Evolutionary conservation across 768 basidiomycete genomes (phyloP).

Genomic region (Trametes cingulata): DNA sequence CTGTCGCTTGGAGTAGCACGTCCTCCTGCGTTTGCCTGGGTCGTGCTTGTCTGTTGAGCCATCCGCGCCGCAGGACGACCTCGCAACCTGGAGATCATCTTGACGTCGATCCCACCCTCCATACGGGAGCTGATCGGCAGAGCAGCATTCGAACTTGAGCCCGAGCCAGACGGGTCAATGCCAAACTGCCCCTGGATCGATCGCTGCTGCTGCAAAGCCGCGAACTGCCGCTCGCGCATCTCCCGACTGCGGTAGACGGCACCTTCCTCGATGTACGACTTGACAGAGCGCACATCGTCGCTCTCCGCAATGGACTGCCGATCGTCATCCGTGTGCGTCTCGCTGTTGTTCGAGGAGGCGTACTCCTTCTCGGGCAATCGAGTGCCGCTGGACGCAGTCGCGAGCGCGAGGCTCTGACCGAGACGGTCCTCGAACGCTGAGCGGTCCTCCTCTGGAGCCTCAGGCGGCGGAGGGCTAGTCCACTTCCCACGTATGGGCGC

Average conservation of each 20-base stretch:
- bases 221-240: constrained; percentile 14
- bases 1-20: constrained; percentile 10
- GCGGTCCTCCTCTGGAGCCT: constrained; percentile 67
- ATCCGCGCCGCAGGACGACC: constrained; percentile 25
- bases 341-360: constrained; percentile 62
- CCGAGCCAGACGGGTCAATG: constrained; percentile 20
- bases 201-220: constrained; percentile 12
- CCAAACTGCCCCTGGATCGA: constrained; percentile 20
- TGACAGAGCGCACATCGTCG: constrained; percentile 70
- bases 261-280: constrained; percentile 59
- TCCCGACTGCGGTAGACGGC: constrained; percentile 19
- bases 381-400: constrained; percentile 62
- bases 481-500: constrained; percentile 78
- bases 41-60: constrained; percentile 14
- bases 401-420: constrained; percentile 64
- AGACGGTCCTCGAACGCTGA: constrained; percentile 68
- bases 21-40: neutral
- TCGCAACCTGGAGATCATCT: constrained; percentile 24
- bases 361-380: constrained; percentile 48
- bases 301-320: constrained; percentile 61
- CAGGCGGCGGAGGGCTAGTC: constrained; percentile 84
- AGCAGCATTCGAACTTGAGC: constrained; percentile 1
- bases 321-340: constrained; percentile 68
- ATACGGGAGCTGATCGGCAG: constrained; percentile 8
- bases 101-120: constrained; percentile 23